phyloP scores from a whole-genome alignment of 1,284 basidiomycete species.

The Apiotrichum siamense region DNA sequence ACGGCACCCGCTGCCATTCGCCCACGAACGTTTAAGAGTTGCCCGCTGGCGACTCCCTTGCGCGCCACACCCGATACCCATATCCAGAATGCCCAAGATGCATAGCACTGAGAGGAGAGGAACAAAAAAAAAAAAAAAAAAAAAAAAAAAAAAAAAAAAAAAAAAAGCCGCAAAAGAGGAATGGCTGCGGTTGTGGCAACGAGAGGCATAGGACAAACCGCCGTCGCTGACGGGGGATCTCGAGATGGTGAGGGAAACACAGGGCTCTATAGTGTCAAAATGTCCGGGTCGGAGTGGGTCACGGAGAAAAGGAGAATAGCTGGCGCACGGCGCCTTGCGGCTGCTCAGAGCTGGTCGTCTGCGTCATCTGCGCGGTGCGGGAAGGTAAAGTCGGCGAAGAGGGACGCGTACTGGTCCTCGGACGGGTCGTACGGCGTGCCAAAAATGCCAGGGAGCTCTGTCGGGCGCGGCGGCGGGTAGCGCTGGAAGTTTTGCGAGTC shows the following conservation, averaged over 20 bases:
- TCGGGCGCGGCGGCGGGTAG: conserved; percentile 45
- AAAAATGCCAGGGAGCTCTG: conserved; percentile 47
- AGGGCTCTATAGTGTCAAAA: too few relatives aligned
- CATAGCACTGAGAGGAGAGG: neutral
- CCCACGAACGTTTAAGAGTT: too few relatives aligned
- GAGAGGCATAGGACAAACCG: too few relatives aligned
- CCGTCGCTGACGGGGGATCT: too few relatives aligned
- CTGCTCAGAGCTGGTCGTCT: conserved; percentile 3
- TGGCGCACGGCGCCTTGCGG: too few relatives aligned
- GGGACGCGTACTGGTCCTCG: conserved; percentile 37
- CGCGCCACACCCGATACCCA: neutral
- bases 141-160: neutral
- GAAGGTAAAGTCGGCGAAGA: conserved; percentile 41
- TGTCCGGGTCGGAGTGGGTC: too few relatives aligned
- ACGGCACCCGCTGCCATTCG: too few relatives aligned
- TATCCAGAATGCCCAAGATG: neutral
- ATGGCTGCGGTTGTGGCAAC: neutral
- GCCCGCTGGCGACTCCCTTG: too few relatives aligned
- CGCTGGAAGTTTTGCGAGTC: conserved; percentile 49
- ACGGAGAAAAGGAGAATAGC: too few relatives aligned
- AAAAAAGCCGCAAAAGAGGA: neutral
- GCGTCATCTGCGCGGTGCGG: conserved; percentile 10
- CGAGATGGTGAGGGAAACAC: too few relatives aligned
- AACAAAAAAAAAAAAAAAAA: neutral
- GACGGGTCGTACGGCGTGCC: conserved; percentile 35